Conservation (phyloP, 306 rosid species). For the Dalbergia oliveri region DNA sequence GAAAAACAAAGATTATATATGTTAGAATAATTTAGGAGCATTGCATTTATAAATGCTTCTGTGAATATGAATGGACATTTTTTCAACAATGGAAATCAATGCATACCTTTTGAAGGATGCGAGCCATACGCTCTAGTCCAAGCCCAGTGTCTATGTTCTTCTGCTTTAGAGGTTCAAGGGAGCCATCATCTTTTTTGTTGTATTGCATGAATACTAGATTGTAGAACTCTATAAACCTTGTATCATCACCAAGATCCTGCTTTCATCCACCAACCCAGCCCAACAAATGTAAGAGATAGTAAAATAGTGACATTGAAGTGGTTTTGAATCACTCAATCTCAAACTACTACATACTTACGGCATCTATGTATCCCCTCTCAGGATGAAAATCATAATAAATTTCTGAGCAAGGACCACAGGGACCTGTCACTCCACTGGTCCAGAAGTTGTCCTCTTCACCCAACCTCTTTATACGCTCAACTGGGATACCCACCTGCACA, state of each 20-base stretch:
- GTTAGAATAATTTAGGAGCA: constrained; percentile 39
- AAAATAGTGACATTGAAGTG: constrained; percentile 34
- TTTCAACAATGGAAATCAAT: constrained; percentile 35
- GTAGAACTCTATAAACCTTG: constrained; percentile 92
- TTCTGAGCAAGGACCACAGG: constrained; percentile 99
- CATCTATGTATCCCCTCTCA: constrained; percentile 70
- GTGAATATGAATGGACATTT: constrained; percentile 18
- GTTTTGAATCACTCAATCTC: constrained; percentile 27
- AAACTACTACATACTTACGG: constrained; percentile 56
- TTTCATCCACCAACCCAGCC: constrained; percentile 42
- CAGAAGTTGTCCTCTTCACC: constrained; percentile 96
- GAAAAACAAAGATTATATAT: constrained; percentile 40
- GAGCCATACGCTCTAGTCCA: constrained; percentile 95
- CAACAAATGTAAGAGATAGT: constrained; percentile 30
- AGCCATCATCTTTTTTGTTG: constrained; percentile 86
- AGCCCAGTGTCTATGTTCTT: constrained; percentile 96
- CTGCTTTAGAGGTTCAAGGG: constrained; percentile 90
- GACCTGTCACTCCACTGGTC: constrained; percentile 92
- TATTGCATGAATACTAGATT: constrained; percentile 96
- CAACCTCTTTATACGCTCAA: constrained; percentile 85
- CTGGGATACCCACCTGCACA: constrained; percentile 84
- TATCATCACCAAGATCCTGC: constrained; percentile 90
- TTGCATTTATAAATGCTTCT: constrained; percentile 31
- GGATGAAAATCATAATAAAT: constrained; percentile 94
- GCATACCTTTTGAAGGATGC: constrained; percentile 89